These are phyloP conservation scores for Mallotus nudiflorus DNA, from an alignment of 345 rosid genomes.

Conservation along the genomic window DNA sequence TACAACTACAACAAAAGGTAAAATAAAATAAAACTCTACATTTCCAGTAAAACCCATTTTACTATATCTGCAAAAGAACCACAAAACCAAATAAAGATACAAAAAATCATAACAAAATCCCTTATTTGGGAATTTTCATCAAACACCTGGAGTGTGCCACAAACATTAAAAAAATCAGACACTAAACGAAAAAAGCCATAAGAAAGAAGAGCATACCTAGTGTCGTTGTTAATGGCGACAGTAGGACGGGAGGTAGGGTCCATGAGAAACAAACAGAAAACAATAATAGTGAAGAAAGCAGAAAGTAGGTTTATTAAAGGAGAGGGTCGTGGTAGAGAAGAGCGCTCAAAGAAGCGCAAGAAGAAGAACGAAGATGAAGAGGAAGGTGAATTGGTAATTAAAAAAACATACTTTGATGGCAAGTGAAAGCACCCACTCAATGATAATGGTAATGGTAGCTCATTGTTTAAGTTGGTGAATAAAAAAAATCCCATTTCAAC, in stretches of 20 bases:
- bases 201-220: slow-evolving; percentile 58
- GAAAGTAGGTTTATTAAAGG: slow-evolving; percentile 25
- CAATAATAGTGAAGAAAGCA: slow-evolving; percentile 9
- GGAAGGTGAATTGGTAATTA: slow-evolving; percentile 16
- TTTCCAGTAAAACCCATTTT: slow-evolving; percentile 98
- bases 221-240: slow-evolving; percentile 94
- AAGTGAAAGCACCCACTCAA: slow-evolving; percentile 53
- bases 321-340: slow-evolving; percentile 50
- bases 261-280: slow-evolving; percentile 38
- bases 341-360: slow-evolving; percentile 38
- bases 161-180: background rate
- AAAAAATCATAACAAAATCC: background rate
- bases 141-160: slow-evolving; percentile 22
- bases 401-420: slow-evolving; percentile 39
- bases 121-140: slow-evolving; percentile 37
- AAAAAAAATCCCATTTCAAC: slow-evolving; percentile 34
- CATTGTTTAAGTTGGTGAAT: slow-evolving; percentile 19
- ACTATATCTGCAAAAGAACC: slow-evolving; percentile 58
- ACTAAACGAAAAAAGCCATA: too few species aligned
- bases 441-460: slow-evolving; percentile 20
- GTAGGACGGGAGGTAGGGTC: slow-evolving; percentile 93
- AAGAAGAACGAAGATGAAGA: too few species aligned
- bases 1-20: slow-evolving; percentile 84
- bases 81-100: background rate
- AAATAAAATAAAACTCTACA: slow-evolving; percentile 93